These are phyloP conservation scores for Leptographium lundbergii DNA, from an alignment of 2,329 filamentous ascomycete genomes.

Conservation along the genomic window DNA sequence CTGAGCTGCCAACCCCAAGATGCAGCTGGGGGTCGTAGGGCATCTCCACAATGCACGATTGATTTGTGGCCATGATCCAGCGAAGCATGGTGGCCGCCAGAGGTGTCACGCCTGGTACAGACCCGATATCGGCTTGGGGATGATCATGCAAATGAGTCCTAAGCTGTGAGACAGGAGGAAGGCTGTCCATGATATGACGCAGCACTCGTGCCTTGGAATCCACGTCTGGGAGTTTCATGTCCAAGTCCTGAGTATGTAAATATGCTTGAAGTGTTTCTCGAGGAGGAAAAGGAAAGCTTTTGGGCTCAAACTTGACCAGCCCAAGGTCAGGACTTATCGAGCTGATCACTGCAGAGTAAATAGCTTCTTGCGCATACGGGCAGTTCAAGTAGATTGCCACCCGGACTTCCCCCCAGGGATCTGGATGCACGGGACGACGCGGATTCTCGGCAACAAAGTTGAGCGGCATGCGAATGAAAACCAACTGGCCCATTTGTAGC, in stretches of 20 bases:
- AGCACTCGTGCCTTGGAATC: conserved; percentile 39
- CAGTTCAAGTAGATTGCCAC: background rate
- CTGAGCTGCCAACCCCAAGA: background rate
- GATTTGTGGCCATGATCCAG: conserved; percentile 85
- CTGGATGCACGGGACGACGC: background rate
- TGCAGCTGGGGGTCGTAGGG: conserved; percentile 20
- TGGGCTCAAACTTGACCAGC: background rate
- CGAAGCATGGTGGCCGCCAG: conserved; percentile 57
- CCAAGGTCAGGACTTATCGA: background rate
- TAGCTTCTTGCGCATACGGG: background rate
- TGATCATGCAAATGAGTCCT: conserved; percentile 29
- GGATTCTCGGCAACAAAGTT: background rate
- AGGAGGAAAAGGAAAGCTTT: background rate
- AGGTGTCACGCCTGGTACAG: conserved; percentile 43
- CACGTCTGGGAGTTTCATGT: conserved; percentile 21
- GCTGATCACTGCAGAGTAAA: background rate
- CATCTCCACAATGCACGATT: conserved; percentile 74
- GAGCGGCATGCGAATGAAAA: background rate
- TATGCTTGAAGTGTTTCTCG: conserved; percentile 16
- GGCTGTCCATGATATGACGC: conserved; percentile 37
- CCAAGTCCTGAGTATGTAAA: conserved; percentile 19
- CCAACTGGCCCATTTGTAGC: background rate
- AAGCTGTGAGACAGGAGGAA: conserved; percentile 52
- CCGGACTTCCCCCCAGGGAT: background rate
- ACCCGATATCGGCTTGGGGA: conserved; percentile 27